Evolutionary conservation across 345 rosid species (phyloP).

Genomic region (Salix brachista): DNA sequence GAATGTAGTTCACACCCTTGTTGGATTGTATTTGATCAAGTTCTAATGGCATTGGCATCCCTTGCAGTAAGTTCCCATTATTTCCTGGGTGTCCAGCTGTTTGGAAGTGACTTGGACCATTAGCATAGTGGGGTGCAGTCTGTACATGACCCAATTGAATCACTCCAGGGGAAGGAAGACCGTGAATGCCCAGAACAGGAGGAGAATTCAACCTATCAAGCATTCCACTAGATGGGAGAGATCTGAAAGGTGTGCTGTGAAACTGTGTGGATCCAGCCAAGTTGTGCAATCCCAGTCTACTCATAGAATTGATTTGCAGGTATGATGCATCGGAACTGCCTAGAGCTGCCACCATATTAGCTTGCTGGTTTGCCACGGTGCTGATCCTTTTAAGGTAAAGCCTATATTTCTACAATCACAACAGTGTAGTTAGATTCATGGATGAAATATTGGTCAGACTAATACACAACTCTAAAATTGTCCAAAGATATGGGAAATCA

Average conservation of each 20-base stretch:
- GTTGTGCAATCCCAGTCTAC: constrained; percentile 45
- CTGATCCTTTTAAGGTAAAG: constrained; percentile 72
- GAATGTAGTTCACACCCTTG: constrained; percentile 30
- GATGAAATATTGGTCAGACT: neutral
- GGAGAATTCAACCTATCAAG: constrained; percentile 66
- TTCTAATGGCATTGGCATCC: constrained; percentile 61
- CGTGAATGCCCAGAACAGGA: constrained; percentile 53
- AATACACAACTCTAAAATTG: neutral
- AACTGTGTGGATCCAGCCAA: constrained; percentile 50
- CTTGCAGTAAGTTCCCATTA: constrained; percentile 56
- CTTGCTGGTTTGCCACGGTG: constrained; percentile 59
- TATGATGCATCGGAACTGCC: constrained; percentile 54
- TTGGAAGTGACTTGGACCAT: constrained; percentile 46
- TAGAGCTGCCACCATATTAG: constrained; percentile 50
- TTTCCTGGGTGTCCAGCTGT: constrained; percentile 33
- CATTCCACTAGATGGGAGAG: constrained; percentile 54
- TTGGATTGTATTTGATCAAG: constrained; percentile 56
- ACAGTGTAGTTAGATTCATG: constrained; percentile 18
- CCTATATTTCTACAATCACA: constrained; percentile 63
- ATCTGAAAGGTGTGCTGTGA: constrained; percentile 46
- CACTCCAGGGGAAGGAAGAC: constrained; percentile 59
- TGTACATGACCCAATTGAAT: constrained; percentile 33
- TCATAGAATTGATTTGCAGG: constrained; percentile 50
- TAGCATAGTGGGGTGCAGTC: constrained; percentile 30
- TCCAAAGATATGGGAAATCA: neutral